Evolutionary conservation across 2,329 filamentous ascomycete genomes (phyloP), one percentile per base, ranked within the genome.

Genomic region (Ophiostoma piceae): DNA sequence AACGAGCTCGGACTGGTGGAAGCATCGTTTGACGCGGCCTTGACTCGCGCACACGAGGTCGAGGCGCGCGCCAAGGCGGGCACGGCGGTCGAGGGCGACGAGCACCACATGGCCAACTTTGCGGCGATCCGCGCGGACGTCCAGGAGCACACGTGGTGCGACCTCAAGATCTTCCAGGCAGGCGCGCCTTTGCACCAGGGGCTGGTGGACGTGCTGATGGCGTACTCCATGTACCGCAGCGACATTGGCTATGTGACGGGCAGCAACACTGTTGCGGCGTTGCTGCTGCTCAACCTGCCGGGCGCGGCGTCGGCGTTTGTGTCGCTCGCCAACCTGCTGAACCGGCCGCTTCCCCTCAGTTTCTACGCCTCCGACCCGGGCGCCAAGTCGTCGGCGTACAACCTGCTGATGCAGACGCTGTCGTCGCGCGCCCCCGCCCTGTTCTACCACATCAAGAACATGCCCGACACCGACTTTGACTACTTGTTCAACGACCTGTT

Each of bases 211-310:
- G 87, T 95, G 11, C 82, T 94, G 71, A 88, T 88, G 75, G 92
- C 92, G 7, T 94, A 94, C 78, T 84, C 88, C 69, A 90, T 92
- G 86, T 95, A 95, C 79, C 85, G 92, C 72, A 90, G 88, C 74
- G 92, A 95, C 76, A 90, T 94, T 75, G 90, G 91, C 72, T 93
- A 92, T 75, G 84, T 92, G 70, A 84, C 85, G 72, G 90, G 91
- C 69, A 91, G 89, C 74, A 91, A 92, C 87, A 88, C 88, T 29
- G 88, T 92, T 73, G 90, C 91, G 1, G 92, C 88, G 0, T 81
- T 93, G 19, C 83, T 93, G 1, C 84, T 94, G 1, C 84, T 94
- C 67, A 92, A 92, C 76, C 84, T 93, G 51, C 84, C 88, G 1
- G 83, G 83, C 26, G 81, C 89, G 0, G 82, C 86, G 0, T 82